Conservation (phyloP, 2,329 filamentous ascomycete species). For the Tolypocladium ovalisporum region DNA sequence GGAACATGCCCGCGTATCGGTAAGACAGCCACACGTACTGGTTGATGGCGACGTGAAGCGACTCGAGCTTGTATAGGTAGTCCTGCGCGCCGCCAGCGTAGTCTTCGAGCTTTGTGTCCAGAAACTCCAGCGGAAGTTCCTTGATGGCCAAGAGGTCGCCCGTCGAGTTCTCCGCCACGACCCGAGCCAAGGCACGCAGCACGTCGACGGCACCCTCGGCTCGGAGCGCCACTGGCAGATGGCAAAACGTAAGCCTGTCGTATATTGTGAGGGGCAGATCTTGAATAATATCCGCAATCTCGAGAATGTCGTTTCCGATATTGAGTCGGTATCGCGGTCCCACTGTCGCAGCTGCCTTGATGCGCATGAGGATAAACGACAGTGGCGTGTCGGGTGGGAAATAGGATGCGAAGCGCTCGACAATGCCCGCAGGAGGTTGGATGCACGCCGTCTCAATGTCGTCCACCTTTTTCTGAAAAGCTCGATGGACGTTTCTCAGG, state of each 20-base stretch:
- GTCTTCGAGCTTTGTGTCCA: conserved; percentile 50
- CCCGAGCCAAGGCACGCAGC: conserved; percentile 53
- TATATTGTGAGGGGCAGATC: conserved; percentile 55
- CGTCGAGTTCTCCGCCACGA: conserved; percentile 55
- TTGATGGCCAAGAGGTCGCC: conserved; percentile 63
- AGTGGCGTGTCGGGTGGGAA: conserved; percentile 76
- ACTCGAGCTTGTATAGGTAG: conserved; percentile 62
- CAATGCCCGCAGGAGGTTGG: conserved; percentile 56
- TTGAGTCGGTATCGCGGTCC: conserved; percentile 58
- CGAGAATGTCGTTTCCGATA: conserved; percentile 45
- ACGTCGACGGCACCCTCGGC: conserved; percentile 36
- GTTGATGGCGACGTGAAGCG: conserved; percentile 70
- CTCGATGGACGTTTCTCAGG: conserved; percentile 46
- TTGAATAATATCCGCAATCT: conserved; percentile 66
- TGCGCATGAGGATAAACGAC: conserved; percentile 66
- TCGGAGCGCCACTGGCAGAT: conserved; percentile 53
- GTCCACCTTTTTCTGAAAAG: conserved; percentile 52
- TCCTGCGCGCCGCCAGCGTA: conserved; percentile 25
- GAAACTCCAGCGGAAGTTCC: conserved; percentile 58
- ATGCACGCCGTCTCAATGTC: conserved; percentile 64
- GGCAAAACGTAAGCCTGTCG: conserved; percentile 67
- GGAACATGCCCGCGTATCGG: conserved; percentile 72
- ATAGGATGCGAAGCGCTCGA: conserved; percentile 69
- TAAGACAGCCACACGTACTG: conserved; percentile 91
- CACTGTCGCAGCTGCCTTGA: conserved; percentile 58